Base-by-base conservation (phyloP, 2,329 filamentous ascomycete genomes). In the Lecanicillium sp. region DNA sequence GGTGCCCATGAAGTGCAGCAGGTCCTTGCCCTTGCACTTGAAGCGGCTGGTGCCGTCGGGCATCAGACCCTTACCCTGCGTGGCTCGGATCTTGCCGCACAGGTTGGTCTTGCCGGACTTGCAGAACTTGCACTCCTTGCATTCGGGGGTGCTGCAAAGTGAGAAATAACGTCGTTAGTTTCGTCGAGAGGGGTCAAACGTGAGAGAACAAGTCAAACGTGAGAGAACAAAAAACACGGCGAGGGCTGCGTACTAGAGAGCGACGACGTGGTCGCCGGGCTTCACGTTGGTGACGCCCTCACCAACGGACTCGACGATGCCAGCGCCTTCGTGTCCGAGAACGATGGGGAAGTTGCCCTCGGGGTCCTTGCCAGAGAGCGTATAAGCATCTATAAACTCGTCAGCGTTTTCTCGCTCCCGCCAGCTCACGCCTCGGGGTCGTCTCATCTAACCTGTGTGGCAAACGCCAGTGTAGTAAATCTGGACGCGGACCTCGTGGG, bases 101-200 rank as follows among this genome's bases (percentile, higher is more conserved):
- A 97, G 84, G 69, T 97, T 95, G 56, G 90, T 97, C 81, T 98
- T 98, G 69, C 90, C 92, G 30, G 90, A 97, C 67, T 87, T 92
- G 83, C 92, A 98, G 77, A 97, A 97, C 73, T 97, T 97, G 81
- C 92, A 98, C 66, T 97, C 90, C 52, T 79, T 74, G 72, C 92
- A 97, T 71, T 97, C 90, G 49, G 92, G 92, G 33, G 89, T 97
- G 74, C 88, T 94, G 56, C 42, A n/a, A 25, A 38, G 22, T 7
- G 22, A 25, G 9, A 32, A 37, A 17, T 29, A 15, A 10, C 7
- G 19, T 14, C 14, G 33, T 35, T 20, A 18, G 29, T 8, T 5
- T 13, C 9, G 30, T 17, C 14, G 35, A 17, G 20, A 27, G 38
- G 31, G 34, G 47, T 7, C 22, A 36, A 49, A 39, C 33, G n/a